Conservation (phyloP, 129 eudicot genomes). For the Sambucus nigra region DNA sequence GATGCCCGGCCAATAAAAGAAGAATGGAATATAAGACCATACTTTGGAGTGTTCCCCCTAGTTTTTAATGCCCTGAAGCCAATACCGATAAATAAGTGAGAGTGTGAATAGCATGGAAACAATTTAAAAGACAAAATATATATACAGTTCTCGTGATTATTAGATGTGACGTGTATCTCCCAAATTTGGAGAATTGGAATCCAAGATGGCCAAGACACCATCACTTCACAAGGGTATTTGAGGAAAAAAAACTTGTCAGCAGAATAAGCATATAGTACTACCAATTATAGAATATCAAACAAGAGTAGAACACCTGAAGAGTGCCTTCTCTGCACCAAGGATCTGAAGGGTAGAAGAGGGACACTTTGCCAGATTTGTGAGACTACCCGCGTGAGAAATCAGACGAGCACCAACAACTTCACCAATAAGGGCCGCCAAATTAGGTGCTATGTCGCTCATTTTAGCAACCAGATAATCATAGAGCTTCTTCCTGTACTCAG, state of each 20-base stretch:
- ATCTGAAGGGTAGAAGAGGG: slow-evolving; percentile 96
- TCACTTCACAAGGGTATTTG: too few species aligned
- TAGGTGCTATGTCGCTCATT: slow-evolving; percentile 91
- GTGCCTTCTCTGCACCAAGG: slow-evolving; percentile 97
- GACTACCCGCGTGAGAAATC: slow-evolving; percentile 96
- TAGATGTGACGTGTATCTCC: too few species aligned
- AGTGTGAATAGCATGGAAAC: not conserved
- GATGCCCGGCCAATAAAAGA: slow-evolving; percentile 96
- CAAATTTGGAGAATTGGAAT: too few species aligned
- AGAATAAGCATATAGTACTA: not conserved
- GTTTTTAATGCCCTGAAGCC: slow-evolving; percentile 80
- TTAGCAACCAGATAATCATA: slow-evolving; percentile 81
- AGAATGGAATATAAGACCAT: slow-evolving; percentile 92
- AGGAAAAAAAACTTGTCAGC: not conserved
- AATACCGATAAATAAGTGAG: slow-evolving; percentile 3
- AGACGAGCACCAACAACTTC: slow-evolving; percentile 94
- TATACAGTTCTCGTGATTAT: not conserved
- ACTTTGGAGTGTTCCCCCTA: slow-evolving; percentile 87
- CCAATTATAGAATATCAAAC: not conserved
- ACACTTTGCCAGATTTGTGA: slow-evolving; percentile 87
- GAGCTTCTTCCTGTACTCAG: slow-evolving; percentile 85
- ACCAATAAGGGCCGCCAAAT: slow-evolving; percentile 87
- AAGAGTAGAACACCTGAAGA: slow-evolving; percentile 50
- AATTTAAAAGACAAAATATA: not conserved
- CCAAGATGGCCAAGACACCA: too few species aligned